Evolutionary conservation across 192 early-diverging fungal species (phyloP).

Genomic region (Coemansia sp.): DNA sequence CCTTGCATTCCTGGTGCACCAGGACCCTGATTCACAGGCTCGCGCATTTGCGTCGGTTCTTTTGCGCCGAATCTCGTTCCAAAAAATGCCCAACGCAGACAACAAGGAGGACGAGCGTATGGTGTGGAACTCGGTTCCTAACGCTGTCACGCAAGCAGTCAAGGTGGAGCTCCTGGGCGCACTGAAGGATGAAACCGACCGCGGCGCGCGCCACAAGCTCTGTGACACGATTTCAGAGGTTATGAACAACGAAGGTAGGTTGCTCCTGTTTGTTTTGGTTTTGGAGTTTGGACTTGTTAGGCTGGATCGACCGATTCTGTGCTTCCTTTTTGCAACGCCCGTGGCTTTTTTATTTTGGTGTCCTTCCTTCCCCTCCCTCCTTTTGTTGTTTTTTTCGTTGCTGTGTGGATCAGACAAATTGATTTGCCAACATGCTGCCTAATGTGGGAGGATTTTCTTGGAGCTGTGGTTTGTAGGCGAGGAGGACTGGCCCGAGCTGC

Average conservation of each 20-base stretch:
- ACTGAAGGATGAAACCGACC: slow-evolving; percentile 73
- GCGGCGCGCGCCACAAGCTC: slow-evolving; percentile 84
- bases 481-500: slow-evolving; percentile 76
- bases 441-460: too few species aligned
- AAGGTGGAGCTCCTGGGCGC: slow-evolving; percentile 79
- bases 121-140: slow-evolving; percentile 78
- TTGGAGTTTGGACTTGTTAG: background rate
- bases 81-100: slow-evolving; percentile 28
- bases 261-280: background rate
- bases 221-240: slow-evolving; percentile 94
- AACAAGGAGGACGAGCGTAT: slow-evolving; percentile 58
- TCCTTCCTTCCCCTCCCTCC: background rate
- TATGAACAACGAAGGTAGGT: slow-evolving; percentile 61
- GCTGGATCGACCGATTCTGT: background rate
- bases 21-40: slow-evolving; percentile 57
- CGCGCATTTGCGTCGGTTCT: slow-evolving; percentile 71
- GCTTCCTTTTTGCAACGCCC: background rate
- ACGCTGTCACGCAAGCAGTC: slow-evolving; percentile 64
- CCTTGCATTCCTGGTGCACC: slow-evolving; percentile 60
- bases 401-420: too few species aligned
- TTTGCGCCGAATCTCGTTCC: slow-evolving; percentile 69
- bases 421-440: background rate
- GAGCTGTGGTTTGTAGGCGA: slow-evolving; percentile 15
- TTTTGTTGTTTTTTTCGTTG: background rate
- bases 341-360: background rate